Evolutionary conservation across 306 rosid genomes (phyloP).

Genomic region (Neltuma alba): DNA sequence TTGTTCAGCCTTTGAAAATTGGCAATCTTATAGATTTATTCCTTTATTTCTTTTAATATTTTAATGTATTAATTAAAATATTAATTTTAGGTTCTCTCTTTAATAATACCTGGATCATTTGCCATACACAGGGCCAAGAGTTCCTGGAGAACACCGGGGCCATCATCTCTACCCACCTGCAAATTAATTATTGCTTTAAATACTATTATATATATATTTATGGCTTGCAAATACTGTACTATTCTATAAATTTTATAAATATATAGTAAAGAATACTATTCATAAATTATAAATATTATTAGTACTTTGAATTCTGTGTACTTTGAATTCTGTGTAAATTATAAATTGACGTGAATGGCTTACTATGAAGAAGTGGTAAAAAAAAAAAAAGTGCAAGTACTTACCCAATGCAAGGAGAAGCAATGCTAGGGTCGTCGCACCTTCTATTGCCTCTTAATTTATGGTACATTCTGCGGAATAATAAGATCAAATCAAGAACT

Average conservation of each 20-base stretch:
- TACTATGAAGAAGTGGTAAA: no score
- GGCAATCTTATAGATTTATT: background rate
- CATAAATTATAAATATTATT: background rate
- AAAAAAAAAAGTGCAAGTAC: slow-evolving; percentile 1
- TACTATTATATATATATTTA: background rate
- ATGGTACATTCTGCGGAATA: slow-evolving; percentile 69
- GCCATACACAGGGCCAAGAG: slow-evolving; percentile 91
- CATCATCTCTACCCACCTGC: slow-evolving; percentile 99
- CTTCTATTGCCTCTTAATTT: slow-evolving; percentile 65
- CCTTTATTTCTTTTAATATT: no score
- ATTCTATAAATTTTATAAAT: background rate
- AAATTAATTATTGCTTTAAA: slow-evolving; percentile 28
- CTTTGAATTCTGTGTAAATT: no score
- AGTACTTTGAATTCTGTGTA: no score
- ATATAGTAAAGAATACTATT: background rate
- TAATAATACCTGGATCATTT: slow-evolving; percentile 80
- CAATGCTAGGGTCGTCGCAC: slow-evolving; percentile 63
- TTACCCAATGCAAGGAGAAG: slow-evolving; percentile 90
- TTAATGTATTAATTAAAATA: no score
- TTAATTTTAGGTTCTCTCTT: background rate
- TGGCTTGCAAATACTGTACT: no score
- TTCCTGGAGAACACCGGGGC: slow-evolving; percentile 87
- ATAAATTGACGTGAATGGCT: no score
- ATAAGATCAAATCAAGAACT: no score
- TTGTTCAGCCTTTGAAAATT: no score